Conservation (phyloP, 768 basidiomycete species). For the Lyophyllum decastes region DNA sequence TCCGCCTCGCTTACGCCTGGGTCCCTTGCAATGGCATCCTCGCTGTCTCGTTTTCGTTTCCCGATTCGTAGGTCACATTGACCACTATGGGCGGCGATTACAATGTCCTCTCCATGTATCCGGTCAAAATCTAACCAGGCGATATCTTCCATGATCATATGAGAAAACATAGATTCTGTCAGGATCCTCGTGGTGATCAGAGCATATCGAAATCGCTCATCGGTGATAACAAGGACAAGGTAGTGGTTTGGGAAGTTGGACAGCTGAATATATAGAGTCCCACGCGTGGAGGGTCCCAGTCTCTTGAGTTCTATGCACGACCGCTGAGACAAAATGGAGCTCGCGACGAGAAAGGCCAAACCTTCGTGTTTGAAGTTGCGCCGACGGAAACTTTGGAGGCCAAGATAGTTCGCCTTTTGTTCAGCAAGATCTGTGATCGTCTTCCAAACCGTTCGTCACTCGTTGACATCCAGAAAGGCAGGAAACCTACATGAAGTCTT, state of each 20-base stretch:
- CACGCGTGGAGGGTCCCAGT: slow-evolving; percentile 63
- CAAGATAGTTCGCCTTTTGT: slow-evolving; percentile 84
- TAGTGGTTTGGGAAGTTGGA: slow-evolving; percentile 79
- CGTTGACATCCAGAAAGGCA: not conserved
- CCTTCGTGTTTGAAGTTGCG: slow-evolving; percentile 72
- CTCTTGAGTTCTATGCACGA: slow-evolving; percentile 60
- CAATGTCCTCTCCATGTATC: slow-evolving; percentile 52
- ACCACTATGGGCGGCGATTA: slow-evolving; percentile 16
- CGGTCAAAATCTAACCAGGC: slow-evolving; percentile 75
- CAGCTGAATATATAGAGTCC: slow-evolving; percentile 75
- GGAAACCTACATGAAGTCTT: slow-evolving; percentile 57
- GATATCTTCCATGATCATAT: slow-evolving; percentile 74
- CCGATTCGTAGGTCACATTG: slow-evolving; percentile 24
- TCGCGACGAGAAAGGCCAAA: slow-evolving; percentile 24
- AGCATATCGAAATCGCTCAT: slow-evolving; percentile 79
- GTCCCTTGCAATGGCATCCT: slow-evolving; percentile 8
- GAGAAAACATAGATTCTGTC: slow-evolving; percentile 54
- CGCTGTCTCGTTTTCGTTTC: slow-evolving; percentile 22
- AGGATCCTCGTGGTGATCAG: slow-evolving; percentile 68
- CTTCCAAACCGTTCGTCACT: slow-evolving; percentile 38
- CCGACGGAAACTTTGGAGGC: slow-evolving; percentile 69
- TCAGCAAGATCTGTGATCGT: slow-evolving; percentile 82
- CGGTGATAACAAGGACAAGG: slow-evolving; percentile 80
- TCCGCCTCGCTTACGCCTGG: slow-evolving; percentile 1
- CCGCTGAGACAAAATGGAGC: not conserved